Percentiles rank a stretch among this genome's conserved stretches.
These are phyloP conservation scores for Leptographium galeiforme DNA, from an alignment of 2,329 filamentous ascomycete genomes.

Conservation along the genomic window DNA sequence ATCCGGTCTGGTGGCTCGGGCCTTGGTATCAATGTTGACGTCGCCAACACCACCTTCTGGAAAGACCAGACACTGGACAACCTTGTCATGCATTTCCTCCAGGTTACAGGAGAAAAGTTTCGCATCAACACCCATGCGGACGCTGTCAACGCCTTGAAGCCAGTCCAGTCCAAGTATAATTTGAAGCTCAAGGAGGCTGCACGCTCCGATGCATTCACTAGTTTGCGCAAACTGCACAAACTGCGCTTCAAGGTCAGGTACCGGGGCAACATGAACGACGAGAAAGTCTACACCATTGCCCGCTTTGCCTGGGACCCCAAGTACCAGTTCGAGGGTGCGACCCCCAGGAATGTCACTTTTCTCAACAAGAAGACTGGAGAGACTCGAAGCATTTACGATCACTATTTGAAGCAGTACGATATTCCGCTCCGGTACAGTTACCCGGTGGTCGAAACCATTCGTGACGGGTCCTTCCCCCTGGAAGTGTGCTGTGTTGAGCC, in stretches of 20 bases:
- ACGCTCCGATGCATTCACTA: conserved; percentile 38
- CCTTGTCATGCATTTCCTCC: conserved; percentile 19
- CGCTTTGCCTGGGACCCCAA: conserved; percentile 33
- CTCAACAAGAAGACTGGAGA: conserved; percentile 33
- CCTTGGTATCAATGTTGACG: conserved; percentile 76
- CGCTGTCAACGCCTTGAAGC: conserved; percentile 20
- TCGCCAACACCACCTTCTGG: conserved; percentile 89
- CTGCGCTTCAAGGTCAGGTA: conserved; percentile 45
- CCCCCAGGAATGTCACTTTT: conserved; percentile 43
- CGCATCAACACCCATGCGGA: conserved; percentile 12
- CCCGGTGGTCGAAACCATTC: conserved; percentile 45
- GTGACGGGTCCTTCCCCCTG: conserved; percentile 44
- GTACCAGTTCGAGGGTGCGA: conserved; percentile 31
- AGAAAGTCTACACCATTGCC: conserved; percentile 38
- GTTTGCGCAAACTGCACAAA: conserved; percentile 38
- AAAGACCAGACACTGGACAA: conserved; percentile 26
- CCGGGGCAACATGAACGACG: conserved; percentile 29
- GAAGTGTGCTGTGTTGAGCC: conserved; percentile 40
- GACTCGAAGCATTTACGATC: conserved; percentile 33
- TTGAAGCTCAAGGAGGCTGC: conserved; percentile 13
- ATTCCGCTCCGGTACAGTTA: conserved; percentile 32
- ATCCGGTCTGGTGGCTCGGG: conserved; percentile 35
- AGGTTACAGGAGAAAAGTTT: conserved; percentile 13
- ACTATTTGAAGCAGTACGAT: conserved; percentile 43
- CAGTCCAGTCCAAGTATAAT: conserved; percentile 15